These are phyloP conservation scores for Penicillium roqueforti DNA, from an alignment of 495 filamentous ascomycete genomes.

Conservation along the genomic window DNA sequence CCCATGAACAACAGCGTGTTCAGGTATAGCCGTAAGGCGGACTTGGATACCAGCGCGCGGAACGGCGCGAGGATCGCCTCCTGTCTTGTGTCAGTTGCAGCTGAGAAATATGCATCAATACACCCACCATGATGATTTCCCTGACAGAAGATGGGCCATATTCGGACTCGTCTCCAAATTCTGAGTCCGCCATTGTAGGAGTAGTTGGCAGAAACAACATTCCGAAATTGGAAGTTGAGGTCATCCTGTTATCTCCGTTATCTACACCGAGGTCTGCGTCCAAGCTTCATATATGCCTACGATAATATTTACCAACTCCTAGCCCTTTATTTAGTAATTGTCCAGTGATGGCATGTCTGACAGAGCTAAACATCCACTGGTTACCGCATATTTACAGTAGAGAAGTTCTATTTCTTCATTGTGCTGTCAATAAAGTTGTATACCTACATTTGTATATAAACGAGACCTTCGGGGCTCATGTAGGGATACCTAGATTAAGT, in stretches of 20 bases:
- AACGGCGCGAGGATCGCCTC: constrained; percentile 32
- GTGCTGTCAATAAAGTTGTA: too few relatives aligned
- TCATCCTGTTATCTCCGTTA: not conserved
- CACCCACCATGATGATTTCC: constrained; percentile 12
- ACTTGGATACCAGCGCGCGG: constrained; percentile 56
- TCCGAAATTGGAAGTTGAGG: not conserved
- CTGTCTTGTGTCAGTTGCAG: constrained; percentile 23
- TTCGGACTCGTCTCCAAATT: constrained; percentile 26
- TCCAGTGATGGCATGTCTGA: too few relatives aligned
- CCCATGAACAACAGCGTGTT: constrained; percentile 60
- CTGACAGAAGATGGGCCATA: constrained; percentile 17
- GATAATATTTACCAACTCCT: not conserved
- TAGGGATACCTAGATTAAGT: too few relatives aligned
- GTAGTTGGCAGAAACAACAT: constrained; percentile 9
- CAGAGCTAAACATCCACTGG: too few relatives aligned
- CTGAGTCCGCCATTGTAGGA: constrained; percentile 28
- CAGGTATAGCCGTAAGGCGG: constrained; percentile 67
- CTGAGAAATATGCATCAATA: not conserved
- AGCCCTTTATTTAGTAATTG: not conserved
- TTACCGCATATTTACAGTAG: too few relatives aligned
- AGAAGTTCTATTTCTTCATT: too few relatives aligned
- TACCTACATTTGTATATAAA: too few relatives aligned
- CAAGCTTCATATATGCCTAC: too few relatives aligned
- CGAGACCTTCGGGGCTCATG: too few relatives aligned
- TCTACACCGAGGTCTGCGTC: not conserved